phyloP scores from a whole-genome alignment of 352 stramenopile species.

The Pythium pyrilobum region DNA sequence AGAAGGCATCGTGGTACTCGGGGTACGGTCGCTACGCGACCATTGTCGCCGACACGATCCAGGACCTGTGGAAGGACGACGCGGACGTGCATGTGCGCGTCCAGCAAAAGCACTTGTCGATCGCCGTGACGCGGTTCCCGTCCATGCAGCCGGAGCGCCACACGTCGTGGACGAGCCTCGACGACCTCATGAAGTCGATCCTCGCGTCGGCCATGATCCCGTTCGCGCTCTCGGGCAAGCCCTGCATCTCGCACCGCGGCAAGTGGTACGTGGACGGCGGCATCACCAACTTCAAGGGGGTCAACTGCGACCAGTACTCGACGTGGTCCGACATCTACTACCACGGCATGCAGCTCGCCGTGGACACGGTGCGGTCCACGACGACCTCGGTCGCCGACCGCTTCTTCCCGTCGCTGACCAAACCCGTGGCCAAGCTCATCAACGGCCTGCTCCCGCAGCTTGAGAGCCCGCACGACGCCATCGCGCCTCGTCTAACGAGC shows the following conservation, averaged over 20 bases:
- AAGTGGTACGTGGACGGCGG: constrained; percentile 69
- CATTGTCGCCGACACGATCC: constrained; percentile 47
- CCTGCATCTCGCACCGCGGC: constrained; percentile 51
- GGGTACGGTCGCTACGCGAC: constrained; percentile 55
- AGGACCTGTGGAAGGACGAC: constrained; percentile 52
- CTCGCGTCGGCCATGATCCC: constrained; percentile 58
- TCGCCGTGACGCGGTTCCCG: constrained; percentile 61
- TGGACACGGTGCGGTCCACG: constrained; percentile 32
- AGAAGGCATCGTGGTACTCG: constrained; percentile 49
- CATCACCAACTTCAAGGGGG: constrained; percentile 69
- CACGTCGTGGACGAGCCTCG: constrained; percentile 44
- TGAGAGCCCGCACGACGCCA: constrained; percentile 38
- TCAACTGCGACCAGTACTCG: constrained; percentile 54
- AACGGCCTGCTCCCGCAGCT: constrained; percentile 39
- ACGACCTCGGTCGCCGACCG: constrained; percentile 34
- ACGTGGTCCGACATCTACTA: constrained; percentile 51
- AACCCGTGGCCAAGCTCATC: constrained; percentile 39
- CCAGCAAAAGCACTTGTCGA: constrained; percentile 32
- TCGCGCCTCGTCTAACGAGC: constrained; percentile 30
- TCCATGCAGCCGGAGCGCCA: constrained; percentile 48
- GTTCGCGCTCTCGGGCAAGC: constrained; percentile 57
- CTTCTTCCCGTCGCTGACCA: constrained; percentile 39
- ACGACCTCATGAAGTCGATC: constrained; percentile 66
- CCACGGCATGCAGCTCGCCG: constrained; percentile 39
- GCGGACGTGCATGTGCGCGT: constrained; percentile 41